These are phyloP conservation scores for Meira miltonrushii DNA, from an alignment of 1,284 basidiomycete species.

Conservation along the genomic window DNA sequence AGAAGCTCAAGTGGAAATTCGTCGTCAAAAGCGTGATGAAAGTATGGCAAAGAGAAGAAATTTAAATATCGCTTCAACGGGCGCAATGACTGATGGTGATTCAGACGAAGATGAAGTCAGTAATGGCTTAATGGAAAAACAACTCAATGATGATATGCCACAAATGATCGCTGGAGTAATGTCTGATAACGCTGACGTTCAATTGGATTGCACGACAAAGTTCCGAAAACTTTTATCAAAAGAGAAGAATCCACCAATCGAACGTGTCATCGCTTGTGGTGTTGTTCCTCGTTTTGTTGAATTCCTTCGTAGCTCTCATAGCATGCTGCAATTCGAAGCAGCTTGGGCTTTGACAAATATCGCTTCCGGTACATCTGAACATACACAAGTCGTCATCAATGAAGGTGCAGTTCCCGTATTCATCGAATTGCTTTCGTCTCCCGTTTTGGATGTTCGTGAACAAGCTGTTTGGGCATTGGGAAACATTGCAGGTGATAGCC, in stretches of 20 bases:
- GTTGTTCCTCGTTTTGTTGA: slow-evolving; percentile 97
- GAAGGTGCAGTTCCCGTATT: slow-evolving; percentile 95
- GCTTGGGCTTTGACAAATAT: slow-evolving; percentile 99
- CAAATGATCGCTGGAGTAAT: slow-evolving; percentile 86
- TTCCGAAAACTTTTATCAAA: slow-evolving; percentile 95
- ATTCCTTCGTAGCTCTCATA: slow-evolving; percentile 79
- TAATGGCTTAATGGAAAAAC: slow-evolving; percentile 7
- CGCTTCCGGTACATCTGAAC: slow-evolving; percentile 95
- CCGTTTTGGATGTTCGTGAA: slow-evolving; percentile 50
- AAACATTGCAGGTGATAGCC: slow-evolving; percentile 52
- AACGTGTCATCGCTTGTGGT: slow-evolving; percentile 93
- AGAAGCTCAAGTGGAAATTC: slow-evolving; percentile 52
- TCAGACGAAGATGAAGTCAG: slow-evolving; percentile 46
- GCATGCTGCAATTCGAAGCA: slow-evolving; percentile 98
- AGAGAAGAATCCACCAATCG: slow-evolving; percentile 99
- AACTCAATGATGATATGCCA: slow-evolving; percentile 69
- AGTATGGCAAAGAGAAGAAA: slow-evolving; percentile 52
- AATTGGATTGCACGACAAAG: slow-evolving; percentile 87
- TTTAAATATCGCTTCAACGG: slow-evolving; percentile 33
- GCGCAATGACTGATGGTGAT: slow-evolving; percentile 41
- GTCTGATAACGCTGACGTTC: slow-evolving; percentile 81
- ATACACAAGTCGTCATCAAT: slow-evolving; percentile 95
- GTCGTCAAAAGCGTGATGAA: slow-evolving; percentile 51
- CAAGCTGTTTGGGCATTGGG: slow-evolving; percentile 53
- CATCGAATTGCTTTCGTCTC: slow-evolving; percentile 59